Evolutionary conservation across 441 rosid species (phyloP).

Genomic region (Pelargonium citronellum): DNA sequence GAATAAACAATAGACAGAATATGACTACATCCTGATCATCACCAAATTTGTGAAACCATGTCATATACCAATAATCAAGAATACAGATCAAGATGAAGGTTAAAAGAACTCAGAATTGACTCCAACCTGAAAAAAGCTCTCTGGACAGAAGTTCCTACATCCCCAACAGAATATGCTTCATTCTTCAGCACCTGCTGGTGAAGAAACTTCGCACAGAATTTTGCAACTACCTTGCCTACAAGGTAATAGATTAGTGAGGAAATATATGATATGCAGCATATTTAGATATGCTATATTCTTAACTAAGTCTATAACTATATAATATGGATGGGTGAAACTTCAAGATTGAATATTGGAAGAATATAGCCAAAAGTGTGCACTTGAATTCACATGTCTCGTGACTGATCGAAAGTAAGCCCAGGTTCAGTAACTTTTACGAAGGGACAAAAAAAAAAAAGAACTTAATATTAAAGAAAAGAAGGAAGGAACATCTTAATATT

Average conservation of each 20-base stretch:
- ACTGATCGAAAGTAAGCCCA: neutral
- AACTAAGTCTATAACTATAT: neutral
- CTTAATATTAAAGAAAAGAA: neutral
- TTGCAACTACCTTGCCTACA: conserved; percentile 86
- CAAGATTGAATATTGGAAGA: neutral
- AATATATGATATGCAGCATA: neutral
- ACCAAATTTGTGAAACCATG: neutral
- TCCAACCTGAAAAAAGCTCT: conserved; percentile 70
- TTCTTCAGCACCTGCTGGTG: conserved; percentile 70
- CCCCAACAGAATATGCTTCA: conserved; percentile 72
- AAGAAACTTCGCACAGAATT: conserved; percentile 82
- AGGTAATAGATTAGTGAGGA: conserved; percentile 14
- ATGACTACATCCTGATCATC: too few relatives aligned
- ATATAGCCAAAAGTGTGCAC: neutral
- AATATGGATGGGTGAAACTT: neutral
- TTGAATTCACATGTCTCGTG: neutral
- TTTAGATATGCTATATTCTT: neutral
- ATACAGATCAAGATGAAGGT: neutral
- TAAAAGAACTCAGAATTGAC: conserved; percentile 6
- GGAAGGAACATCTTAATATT: too few relatives aligned
- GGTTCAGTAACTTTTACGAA: neutral
- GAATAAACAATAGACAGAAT: too few relatives aligned
- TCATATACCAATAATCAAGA: neutral
- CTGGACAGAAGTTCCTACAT: conserved; percentile 55
- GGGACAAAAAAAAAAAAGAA: neutral